Base-by-base conservation (phyloP, 2,329 filamentous ascomycete species). In the Fusarium burgessii region DNA sequence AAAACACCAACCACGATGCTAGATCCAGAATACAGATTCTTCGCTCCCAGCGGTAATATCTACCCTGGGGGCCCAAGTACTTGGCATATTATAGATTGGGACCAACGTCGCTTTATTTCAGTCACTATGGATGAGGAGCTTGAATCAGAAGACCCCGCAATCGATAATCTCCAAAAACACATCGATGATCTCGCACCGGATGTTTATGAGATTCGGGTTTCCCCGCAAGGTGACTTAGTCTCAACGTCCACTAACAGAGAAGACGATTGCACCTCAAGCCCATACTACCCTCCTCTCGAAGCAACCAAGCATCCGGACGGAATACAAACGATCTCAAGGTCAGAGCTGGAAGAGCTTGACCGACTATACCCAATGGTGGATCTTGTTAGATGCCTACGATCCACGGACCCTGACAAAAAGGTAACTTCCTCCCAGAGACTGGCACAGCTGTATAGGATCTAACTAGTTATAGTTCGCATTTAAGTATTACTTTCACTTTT, bases 401-500 rank as follows among this genome's bases (percentile, higher is more conserved):
- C 27, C 15, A 4, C 29, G 3, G 13, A 51, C 2, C 7, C 36
- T 6, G 15, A 7, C 14, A 27, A 51, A 1, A 51, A 50, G 52
- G 52, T 45, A 15, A 32, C 17, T 18, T 15, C 9, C 40, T 42
- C 6, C 20, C 9, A 23, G 20, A 11, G 20, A 23, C 40, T 42
- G 14, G 4, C 9, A 23, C 11, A 10, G 9, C 10, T 23, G 1
- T 17, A 6, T 14, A 10, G 40, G 9, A 9, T 4, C 40, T 42
- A 7, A 17, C 0, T 12, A 23, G 4, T 7, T 2, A 13, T 51
- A 73, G 70, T 52, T 76, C 33, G 77, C 77, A 8, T 82, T 82
- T 69, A 82, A 82, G 56, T 82, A 82, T 58, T 79, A 77, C 64
- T 77, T 78, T 25, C 38, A 77, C 32, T 56, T 43, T 17, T 69